Evolutionary conservation across 352 stramenopile genomes (phyloP), one percentile per base, ranked within the genome.

Genomic region (Pythium coloratum): DNA sequence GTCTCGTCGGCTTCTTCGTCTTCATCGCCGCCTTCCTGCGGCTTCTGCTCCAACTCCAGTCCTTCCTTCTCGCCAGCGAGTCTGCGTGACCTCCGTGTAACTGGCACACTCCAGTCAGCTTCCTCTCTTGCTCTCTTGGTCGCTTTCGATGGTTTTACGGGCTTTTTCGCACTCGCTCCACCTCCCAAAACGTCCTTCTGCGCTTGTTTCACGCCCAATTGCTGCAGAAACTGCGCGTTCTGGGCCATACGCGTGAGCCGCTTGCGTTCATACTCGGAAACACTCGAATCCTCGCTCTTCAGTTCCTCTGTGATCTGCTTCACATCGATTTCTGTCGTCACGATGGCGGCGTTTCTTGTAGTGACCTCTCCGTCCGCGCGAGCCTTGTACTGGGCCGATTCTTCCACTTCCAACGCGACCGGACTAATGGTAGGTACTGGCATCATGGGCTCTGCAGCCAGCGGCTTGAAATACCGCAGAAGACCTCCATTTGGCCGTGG

Each of bases 261-360:
- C 61, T 84, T 84, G 50, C 57, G 61, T 53, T 86, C 80, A 44
- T 89, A 86, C 47, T 78, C 71, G 14, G 77, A 89, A 1, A 86
- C 53, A 49, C 7, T 49, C 14, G 40, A 5, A 7, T 24, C 18
- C 24, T 49, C 40, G 13, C 13, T 24, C 14, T 12, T 12, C 16
- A 24, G 13, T 16, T 8, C 24, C 40, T 24, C 40, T 24, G 40
- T 49, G 40, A 16, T 5, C 13, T 49, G 2, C 40, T 49, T 49
- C 40, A 24, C 40, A 8, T 49, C 40, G 2, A 3, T 49, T 20
- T 8, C 24, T 49, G 40, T 7, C 40, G 36, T 10, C 36, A 12
- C 10, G 2, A 16, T 14, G 7, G 36, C 10, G 36, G 36, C 6
- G 10, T 9, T 12, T 3, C 14, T 42, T 14, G 9, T 3, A 42